Percentiles rank a stretch among this genome's conserved stretches.
Evolutionary conservation across 192 early-diverging fungal genomes (phyloP).

Genomic region (Entomortierella parvispora): DNA sequence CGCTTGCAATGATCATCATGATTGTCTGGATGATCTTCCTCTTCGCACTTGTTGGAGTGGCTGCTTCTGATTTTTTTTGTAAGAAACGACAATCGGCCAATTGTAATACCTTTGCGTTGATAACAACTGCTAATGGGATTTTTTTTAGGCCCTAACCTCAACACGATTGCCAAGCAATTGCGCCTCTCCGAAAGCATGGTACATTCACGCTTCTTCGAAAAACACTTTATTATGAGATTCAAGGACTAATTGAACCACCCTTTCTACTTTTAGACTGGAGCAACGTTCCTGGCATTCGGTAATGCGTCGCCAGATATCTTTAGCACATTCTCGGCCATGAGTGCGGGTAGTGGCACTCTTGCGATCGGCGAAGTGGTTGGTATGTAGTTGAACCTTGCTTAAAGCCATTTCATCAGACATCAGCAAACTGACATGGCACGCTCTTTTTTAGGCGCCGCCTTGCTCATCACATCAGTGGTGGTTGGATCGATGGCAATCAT

Average conservation of each 20-base stretch:
- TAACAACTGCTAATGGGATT: neutral
- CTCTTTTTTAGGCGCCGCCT: slow-evolving; percentile 71
- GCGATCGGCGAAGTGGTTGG: slow-evolving; percentile 94
- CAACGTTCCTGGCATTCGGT: slow-evolving; percentile 85
- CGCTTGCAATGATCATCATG: slow-evolving; percentile 56
- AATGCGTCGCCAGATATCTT: slow-evolving; percentile 95
- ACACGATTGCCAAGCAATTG: slow-evolving; percentile 76
- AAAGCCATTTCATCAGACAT: neutral
- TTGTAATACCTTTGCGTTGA: neutral
- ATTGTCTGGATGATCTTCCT: slow-evolving; percentile 75
- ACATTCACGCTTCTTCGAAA: neutral
- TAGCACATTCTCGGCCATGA: slow-evolving; percentile 84
- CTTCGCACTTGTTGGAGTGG: slow-evolving; percentile 76
- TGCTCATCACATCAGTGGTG: slow-evolving; percentile 86
- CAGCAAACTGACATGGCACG: slow-evolving; percentile 45
- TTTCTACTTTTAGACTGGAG: slow-evolving; percentile 53
- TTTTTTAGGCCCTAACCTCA: slow-evolving; percentile 74
- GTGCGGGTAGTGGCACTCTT: slow-evolving; percentile 73
- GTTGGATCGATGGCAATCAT: slow-evolving; percentile 84
- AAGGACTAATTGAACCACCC: neutral
- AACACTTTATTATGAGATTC: neutral
- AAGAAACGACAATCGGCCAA: neutral
- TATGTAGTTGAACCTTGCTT: slow-evolving; percentile 28
- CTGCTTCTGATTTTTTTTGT: slow-evolving; percentile 86
- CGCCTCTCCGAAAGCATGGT: slow-evolving; percentile 85